Percentiles rank a stretch among this genome's conserved stretches.
Evolutionary conservation across 1,139 yeast genomes (phyloP).

Genomic region (Zygoascus hellenicus): DNA sequence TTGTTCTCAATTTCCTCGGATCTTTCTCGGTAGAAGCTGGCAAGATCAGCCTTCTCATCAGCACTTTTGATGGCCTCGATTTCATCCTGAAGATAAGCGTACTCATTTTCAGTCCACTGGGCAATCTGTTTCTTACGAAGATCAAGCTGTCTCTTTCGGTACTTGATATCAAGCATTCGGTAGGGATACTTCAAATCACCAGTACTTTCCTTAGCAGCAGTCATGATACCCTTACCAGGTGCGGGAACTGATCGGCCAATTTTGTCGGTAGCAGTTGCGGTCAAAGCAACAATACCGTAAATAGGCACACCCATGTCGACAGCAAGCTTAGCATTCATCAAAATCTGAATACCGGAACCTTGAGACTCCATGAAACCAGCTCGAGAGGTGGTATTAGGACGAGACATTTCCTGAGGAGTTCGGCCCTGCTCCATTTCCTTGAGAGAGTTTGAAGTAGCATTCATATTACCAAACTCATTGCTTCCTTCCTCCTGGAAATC

Average conservation of each 20-base stretch:
- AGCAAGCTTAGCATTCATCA: conserved; percentile 94
- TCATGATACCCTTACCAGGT: conserved; percentile 98
- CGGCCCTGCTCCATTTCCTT: conserved; percentile 93
- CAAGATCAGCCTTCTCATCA: conserved; percentile 36
- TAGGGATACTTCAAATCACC: conserved; percentile 77
- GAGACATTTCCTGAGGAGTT: conserved; percentile 96
- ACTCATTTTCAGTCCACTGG: conserved; percentile 80
- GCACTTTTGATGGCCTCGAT: conserved; percentile 48
- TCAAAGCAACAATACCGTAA: conserved; percentile 87
- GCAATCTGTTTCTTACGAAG: conserved; percentile 73
- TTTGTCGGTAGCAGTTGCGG: conserved; percentile 97
- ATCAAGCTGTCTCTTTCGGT: conserved; percentile 88
- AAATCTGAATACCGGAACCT: conserved; percentile 97
- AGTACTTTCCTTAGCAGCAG: conserved; percentile 93
- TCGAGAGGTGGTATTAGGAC: conserved; percentile 96
- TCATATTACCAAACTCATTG: conserved; percentile 96
- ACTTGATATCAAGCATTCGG: conserved; percentile 79
- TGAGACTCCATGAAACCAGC: conserved; percentile 99
- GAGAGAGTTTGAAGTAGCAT: conserved; percentile 87
- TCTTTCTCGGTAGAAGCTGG: conserved; percentile 66
- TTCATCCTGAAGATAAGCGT: conserved; percentile 64
- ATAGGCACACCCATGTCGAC: conserved; percentile 98
- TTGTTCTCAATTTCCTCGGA: conserved; percentile 83
- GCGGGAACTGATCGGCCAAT: conserved; percentile 99
- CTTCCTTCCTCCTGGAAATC: conserved; percentile 99